Base-by-base conservation (phyloP, 192 early-diverging fungal genomes). In the Rhizophagus sp. region DNA sequence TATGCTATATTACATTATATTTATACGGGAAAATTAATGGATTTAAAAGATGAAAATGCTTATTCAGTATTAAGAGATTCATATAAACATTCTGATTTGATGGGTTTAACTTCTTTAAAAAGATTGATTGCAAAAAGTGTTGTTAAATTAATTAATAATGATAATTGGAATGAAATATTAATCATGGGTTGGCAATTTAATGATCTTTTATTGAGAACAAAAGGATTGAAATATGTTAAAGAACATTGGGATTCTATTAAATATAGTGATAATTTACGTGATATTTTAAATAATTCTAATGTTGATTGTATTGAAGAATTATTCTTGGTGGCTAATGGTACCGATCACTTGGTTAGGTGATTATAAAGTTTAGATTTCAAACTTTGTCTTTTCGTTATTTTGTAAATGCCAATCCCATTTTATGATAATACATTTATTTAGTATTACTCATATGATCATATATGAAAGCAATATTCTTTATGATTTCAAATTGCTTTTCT, bases 91-190 rank as follows among this genome's bases (percentile, higher is more conserved):
- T 27, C 71, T 10, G 71, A 73, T 73, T 36, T 36, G 44, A 36
- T 73, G 34, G 36, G 47, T 15, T 49, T 73, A n/a, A 13, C 15
- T 5, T 12, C 36, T 19, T 36, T 73, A 19, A 39, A 12, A 15
- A 9, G 5, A 7, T 25, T 49, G 44, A 22, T 49, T 24, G n/a
- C 24, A 2, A 39, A 73, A 13, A n/a, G 12, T 15, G 9, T 73
- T 47, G 10, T 73, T 13, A 49, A 39, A 17, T 47, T 73, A 3
- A n/a, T 73, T 9, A 49, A 73, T 73, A 27, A 22, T 47, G 71
- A 73, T n/a, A 39, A 47, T 39, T 73, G 71, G 71, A 13, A 73
- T 73, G 39, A 73, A 73, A 73, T 73, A 7, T 49, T 73, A 49
- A 24, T 22, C 4, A 13, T 73, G 25, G 71, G 71, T 25, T 73